A percentile compares a stretch with the other conserved stretches of the same genome.
Evolutionary conservation across 345 rosid genomes (phyloP).

Genomic region (Trapa bicornis): DNA sequence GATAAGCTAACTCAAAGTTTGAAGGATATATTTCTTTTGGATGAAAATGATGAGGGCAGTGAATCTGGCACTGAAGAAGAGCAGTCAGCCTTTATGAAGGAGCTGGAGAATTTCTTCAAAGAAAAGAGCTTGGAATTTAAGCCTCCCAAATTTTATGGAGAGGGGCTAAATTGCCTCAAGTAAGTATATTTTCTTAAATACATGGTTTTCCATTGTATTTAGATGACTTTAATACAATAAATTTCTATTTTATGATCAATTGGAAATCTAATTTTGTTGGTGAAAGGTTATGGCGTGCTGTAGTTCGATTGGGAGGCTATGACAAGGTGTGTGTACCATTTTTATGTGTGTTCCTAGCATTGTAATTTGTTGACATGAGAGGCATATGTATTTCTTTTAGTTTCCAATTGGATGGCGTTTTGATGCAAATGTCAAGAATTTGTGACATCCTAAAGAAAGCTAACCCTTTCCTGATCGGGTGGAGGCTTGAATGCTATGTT

Average conservation of each 20-base stretch:
- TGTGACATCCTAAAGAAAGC: not conserved
- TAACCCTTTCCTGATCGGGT: too few relatives aligned
- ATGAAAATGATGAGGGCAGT: constrained; percentile 36
- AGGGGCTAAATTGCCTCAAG: constrained; percentile 59
- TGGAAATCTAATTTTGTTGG: constrained; percentile 8
- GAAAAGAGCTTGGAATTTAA: constrained; percentile 53
- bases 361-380: not conserved
- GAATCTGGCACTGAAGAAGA: constrained; percentile 62
- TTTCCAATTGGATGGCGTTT: not conserved
- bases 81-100: constrained; percentile 43
- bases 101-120: constrained; percentile 44
- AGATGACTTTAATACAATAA: not conserved
- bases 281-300: constrained; percentile 63
- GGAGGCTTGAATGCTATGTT: too few relatives aligned
- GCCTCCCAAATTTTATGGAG: constrained; percentile 66
- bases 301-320: constrained; percentile 58
- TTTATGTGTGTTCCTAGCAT: not conserved
- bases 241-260: constrained; percentile 7
- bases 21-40: constrained; percentile 32
- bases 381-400: not conserved
- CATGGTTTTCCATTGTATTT: not conserved
- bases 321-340: constrained; percentile 32
- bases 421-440: not conserved
- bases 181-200: constrained; percentile 13
- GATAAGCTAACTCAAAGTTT: constrained; percentile 24